Evolutionary conservation across 108 stramenopile genomes (phyloP).

Genomic region (Fistulifera solaris): DNA sequence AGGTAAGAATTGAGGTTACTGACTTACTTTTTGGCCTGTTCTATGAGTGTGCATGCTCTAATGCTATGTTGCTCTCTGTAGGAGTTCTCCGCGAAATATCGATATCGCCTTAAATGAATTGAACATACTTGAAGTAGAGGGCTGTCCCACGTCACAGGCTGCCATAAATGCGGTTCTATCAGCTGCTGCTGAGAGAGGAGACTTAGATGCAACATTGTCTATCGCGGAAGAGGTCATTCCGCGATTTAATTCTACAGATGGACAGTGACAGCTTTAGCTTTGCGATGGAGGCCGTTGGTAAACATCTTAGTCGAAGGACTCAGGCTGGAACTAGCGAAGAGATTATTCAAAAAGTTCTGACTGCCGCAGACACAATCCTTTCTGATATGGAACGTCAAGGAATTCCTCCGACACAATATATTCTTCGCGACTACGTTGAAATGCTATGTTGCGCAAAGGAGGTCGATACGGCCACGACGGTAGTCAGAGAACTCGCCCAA

Average conservation of each 20-base stretch:
- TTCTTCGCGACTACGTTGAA: constrained; percentile 34
- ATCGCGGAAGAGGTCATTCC: constrained; percentile 23
- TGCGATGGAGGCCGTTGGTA: constrained; percentile 47
- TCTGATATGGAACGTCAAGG: constrained; percentile 42
- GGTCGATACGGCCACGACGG: constrained; percentile 24
- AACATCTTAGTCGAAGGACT: constrained; percentile 12
- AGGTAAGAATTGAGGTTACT: constrained; percentile 14
- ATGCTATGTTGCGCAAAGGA: constrained; percentile 25
- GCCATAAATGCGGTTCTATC: constrained; percentile 30
- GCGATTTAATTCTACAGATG: constrained; percentile 20
- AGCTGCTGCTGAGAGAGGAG: constrained; percentile 32
- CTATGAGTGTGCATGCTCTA: constrained; percentile 14
- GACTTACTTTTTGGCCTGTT: constrained; percentile 1
- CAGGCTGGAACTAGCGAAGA: background rate
- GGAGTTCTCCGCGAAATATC: background rate
- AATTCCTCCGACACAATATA: constrained; percentile 23
- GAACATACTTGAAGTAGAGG: background rate
- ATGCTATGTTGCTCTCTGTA: constrained; percentile 18
- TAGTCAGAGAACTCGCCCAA: constrained; percentile 14
- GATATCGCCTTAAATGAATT: background rate
- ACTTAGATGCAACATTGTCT: constrained; percentile 11
- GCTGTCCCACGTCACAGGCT: background rate
- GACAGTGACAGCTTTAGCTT: constrained; percentile 55
- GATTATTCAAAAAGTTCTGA: constrained; percentile 12
- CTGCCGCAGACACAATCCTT: constrained; percentile 23